Percentiles rank a stretch among this genome's conserved stretches.
Conservation (phyloP, 2,329 filamentous ascomycete species). For the Scopulariopsis brevicaulis region DNA sequence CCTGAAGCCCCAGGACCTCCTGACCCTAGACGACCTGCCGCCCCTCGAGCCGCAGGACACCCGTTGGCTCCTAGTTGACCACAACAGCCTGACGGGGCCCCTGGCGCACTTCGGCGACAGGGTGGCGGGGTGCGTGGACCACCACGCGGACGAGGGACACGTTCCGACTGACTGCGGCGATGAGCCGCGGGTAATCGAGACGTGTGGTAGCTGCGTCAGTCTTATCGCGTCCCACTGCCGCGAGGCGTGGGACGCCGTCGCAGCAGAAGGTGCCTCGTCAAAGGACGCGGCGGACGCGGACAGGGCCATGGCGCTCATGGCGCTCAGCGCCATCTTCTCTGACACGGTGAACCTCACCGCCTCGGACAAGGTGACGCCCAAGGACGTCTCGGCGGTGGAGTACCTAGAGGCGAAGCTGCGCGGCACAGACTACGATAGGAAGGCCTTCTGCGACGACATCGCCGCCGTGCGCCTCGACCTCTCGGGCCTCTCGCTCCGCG, state of each 20-base stretch:
- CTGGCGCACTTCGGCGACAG: slow-evolving; percentile 39
- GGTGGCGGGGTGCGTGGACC: slow-evolving; percentile 61
- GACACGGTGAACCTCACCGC: slow-evolving; percentile 58
- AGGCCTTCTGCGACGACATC: slow-evolving; percentile 47
- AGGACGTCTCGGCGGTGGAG: slow-evolving; percentile 45
- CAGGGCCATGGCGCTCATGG: slow-evolving; percentile 52
- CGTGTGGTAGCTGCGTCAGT: slow-evolving; percentile 62
- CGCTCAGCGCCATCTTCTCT: slow-evolving; percentile 59
- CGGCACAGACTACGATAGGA: slow-evolving; percentile 22
- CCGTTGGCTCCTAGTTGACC: slow-evolving; percentile 66
- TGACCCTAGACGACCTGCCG: slow-evolving; percentile 46
- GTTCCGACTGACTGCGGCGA: slow-evolving; percentile 30
- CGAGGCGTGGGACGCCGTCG: slow-evolving; percentile 36
- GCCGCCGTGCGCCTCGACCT: slow-evolving; percentile 58
- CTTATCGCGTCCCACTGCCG: slow-evolving; percentile 51
- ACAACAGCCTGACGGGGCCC: slow-evolving; percentile 59
- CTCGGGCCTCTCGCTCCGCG: slow-evolving; percentile 44
- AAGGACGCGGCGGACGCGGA: slow-evolving; percentile 25
- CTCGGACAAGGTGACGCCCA: slow-evolving; percentile 51
- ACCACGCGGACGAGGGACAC: slow-evolving; percentile 61
- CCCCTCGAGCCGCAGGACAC: slow-evolving; percentile 41
- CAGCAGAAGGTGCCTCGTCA: background rate
- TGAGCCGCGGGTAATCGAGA: slow-evolving; percentile 48
- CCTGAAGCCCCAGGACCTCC: slow-evolving; percentile 47
- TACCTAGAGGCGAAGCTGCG: slow-evolving; percentile 42